Evolutionary conservation across 495 filamentous ascomycete species (phyloP).

Genomic region (Aspergillus homomorphus): DNA sequence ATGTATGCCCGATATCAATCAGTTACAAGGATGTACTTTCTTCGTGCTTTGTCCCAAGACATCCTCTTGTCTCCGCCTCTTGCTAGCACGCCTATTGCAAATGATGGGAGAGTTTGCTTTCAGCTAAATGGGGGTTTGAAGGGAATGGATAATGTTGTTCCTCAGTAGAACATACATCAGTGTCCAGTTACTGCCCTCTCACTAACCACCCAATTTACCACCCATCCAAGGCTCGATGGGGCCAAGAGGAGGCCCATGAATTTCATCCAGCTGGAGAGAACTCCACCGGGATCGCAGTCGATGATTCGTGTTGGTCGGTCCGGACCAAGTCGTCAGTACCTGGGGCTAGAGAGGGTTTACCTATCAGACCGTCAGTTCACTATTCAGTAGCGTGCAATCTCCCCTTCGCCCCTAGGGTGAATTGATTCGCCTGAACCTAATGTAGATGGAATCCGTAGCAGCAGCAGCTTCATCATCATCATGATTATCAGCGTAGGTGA

Average conservation of each 20-base stretch:
- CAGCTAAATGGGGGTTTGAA: too few relatives aligned
- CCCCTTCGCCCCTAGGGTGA: neutral
- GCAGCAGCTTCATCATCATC: neutral
- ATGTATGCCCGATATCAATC: neutral
- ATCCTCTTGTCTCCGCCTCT: neutral
- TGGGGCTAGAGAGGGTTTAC: slow-evolving; percentile 22
- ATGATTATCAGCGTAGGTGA: neutral
- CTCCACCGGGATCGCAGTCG: slow-evolving; percentile 14
- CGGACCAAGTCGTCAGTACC: slow-evolving; percentile 27
- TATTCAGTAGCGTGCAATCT: neutral
- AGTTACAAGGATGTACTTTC: neutral
- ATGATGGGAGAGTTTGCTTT: too few relatives aligned
- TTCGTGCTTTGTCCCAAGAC: neutral
- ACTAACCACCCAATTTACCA: neutral
- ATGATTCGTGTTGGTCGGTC: slow-evolving; percentile 27
- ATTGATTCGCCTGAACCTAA: slow-evolving; percentile 15
- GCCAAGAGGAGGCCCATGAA: slow-evolving; percentile 15
- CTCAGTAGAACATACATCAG: too few relatives aligned
- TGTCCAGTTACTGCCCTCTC: neutral
- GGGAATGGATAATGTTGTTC: too few relatives aligned
- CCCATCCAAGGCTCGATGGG: slow-evolving; percentile 4
- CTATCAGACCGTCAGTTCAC: slow-evolving; percentile 13
- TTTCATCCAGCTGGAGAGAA: slow-evolving; percentile 15
- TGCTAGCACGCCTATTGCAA: too few relatives aligned
- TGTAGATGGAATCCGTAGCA: slow-evolving; percentile 1